These are phyloP conservation scores for Aegilops umbellulata DNA, from an alignment of 176 grass and related monocot genomes.

Conservation along the genomic window DNA sequence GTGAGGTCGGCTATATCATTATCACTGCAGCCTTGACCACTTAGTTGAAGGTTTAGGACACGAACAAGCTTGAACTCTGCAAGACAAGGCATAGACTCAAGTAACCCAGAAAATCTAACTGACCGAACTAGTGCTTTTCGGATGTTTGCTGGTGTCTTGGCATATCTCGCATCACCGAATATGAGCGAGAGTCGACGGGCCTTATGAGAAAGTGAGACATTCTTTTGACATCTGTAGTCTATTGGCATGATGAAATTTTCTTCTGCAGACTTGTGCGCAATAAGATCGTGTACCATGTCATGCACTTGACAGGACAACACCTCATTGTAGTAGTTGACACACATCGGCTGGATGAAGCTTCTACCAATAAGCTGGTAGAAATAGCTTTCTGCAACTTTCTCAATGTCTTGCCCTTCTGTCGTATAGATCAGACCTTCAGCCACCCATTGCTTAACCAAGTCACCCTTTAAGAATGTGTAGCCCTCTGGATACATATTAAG, in stretches of 20 bases:
- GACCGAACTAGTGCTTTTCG: neutral
- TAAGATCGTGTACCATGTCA: neutral
- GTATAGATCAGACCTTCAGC: neutral
- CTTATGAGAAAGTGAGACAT: neutral
- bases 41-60: neutral
- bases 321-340: neutral
- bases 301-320: neutral
- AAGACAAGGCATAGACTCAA: neutral
- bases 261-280: neutral
- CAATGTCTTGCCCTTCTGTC: neutral
- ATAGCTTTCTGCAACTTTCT: neutral
- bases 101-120: neutral
- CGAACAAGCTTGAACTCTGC: neutral
- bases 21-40: neutral
- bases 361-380: neutral
- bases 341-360: neutral
- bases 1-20: neutral
- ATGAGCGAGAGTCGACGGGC: neutral
- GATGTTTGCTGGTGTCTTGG: neutral
- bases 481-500: slow-evolving; percentile 4
- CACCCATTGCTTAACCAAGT: slow-evolving; percentile 9
- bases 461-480: neutral
- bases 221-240: neutral
- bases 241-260: neutral
- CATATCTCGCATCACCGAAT: neutral